Evolutionary conservation across 23 red algal species (phyloP).

Genomic region (Rhodosorus marinus): DNA sequence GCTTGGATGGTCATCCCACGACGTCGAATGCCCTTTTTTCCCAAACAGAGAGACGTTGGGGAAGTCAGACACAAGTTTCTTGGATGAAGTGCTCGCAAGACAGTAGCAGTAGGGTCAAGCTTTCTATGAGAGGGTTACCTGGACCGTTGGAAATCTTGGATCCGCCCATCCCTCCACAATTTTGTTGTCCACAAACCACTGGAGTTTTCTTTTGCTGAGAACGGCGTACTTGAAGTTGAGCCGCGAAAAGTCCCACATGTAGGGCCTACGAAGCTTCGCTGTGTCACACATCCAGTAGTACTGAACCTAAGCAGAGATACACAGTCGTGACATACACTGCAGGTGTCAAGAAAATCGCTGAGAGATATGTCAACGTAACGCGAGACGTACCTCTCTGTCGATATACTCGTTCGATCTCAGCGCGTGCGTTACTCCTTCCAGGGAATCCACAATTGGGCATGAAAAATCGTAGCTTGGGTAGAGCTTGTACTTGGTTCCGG

Average conservation of each 20-base stretch:
- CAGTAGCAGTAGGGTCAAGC: not conserved
- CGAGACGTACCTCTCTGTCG: conserved; percentile 88
- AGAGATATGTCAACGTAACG: conserved; percentile 1
- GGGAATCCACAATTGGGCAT: conserved; percentile 94
- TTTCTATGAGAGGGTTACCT: too few species aligned
- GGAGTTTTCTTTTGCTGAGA: conserved; percentile 85
- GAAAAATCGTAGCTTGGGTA: conserved; percentile 99
- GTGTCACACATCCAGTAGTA: conserved; percentile 73
- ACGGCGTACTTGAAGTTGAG: conserved; percentile 86
- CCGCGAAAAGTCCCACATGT: conserved; percentile 87
- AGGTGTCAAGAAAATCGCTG: not conserved
- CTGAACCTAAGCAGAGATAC: conserved; percentile 18
- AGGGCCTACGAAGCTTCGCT: conserved; percentile 32
- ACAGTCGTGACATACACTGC: not conserved
- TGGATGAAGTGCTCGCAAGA: too few species aligned
- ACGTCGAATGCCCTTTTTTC: too few species aligned
- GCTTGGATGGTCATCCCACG: conserved; percentile 93
- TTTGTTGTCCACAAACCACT: conserved; percentile 61
- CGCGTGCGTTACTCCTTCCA: conserved; percentile 94
- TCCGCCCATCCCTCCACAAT: conserved; percentile 88
- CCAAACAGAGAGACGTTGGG: too few species aligned
- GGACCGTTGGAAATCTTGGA: conserved; percentile 96
- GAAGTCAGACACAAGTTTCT: too few species aligned
- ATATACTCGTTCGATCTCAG: conserved; percentile 82
- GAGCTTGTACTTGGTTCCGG: conserved; percentile 58